phyloP scores from a whole-genome alignment of 2,329 filamentous ascomycete species.

The Monilinia fructigena region DNA sequence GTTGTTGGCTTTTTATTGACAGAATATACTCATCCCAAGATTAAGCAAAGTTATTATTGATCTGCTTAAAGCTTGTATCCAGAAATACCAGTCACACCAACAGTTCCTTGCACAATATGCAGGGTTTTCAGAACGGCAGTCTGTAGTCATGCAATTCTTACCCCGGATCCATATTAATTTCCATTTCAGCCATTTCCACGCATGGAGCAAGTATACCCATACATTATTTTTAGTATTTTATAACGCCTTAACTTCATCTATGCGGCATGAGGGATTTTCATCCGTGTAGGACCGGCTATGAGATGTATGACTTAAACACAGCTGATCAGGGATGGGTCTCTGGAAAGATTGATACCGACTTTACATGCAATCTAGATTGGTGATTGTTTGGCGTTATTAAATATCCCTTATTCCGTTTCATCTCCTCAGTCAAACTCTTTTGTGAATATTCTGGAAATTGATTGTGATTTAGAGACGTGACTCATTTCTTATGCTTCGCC shows the following conservation, averaged over 20 bases:
- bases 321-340: conserved; percentile 31
- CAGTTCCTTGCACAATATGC: conserved; percentile 19
- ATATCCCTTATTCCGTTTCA: conserved; percentile 7
- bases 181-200: conserved; percentile 35
- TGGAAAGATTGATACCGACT: conserved; percentile 12
- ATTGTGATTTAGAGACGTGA: conserved; percentile 1
- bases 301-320: conserved; percentile 35
- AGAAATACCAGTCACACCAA: conserved; percentile 5
- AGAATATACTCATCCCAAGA: conserved; percentile 3
- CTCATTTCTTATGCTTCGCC: background rate
- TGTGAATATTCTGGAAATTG: background rate
- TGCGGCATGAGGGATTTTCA: conserved; percentile 32
- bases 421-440: background rate
- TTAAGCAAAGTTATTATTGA: conserved; percentile 9
- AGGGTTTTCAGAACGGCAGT: conserved; percentile 22
- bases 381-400: conserved; percentile 16
- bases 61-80: conserved; percentile 8
- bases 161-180: conserved; percentile 19
- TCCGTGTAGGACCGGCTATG: conserved; percentile 35
- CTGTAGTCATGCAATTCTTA: conserved; percentile 25
- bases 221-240: conserved; percentile 26
- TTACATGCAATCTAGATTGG: conserved; percentile 3
- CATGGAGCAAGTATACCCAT: conserved; percentile 25
- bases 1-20: conserved; percentile 20
- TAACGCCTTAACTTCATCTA: conserved; percentile 24